Conservation (phyloP, 2,329 filamentous ascomycete species). For the Paramyrothecium sp. region DNA sequence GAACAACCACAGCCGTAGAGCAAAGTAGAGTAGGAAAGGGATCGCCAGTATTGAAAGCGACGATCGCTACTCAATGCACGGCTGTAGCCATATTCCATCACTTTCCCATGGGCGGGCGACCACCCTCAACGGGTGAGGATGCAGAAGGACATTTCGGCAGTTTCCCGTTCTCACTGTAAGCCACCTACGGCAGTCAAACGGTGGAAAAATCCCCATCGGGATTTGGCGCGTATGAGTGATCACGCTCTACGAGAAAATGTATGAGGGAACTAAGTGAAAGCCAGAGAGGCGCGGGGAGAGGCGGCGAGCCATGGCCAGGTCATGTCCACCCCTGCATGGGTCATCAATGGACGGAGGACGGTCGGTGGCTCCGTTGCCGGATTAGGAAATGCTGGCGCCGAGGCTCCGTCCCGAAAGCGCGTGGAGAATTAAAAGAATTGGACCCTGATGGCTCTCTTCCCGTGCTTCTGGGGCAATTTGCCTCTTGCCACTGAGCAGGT, state of each 20-base stretch:
- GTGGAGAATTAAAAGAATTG: no score
- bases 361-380: neutral
- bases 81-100: neutral
- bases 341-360: neutral
- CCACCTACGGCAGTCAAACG: no score
- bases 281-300: neutral
- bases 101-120: neutral
- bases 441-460: no score
- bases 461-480: no score
- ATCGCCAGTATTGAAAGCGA: neutral
- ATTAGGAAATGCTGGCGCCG: neutral
- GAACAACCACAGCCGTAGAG: neutral
- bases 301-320: neutral
- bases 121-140: no score
- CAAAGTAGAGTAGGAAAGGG: neutral
- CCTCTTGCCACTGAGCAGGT: no score
- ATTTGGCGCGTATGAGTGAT: no score
- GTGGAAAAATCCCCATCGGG: no score
- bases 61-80: neutral
- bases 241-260: neutral
- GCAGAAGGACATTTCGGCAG: no score
- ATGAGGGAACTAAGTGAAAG: no score
- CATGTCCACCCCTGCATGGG: neutral
- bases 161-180: no score
- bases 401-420: neutral